These are phyloP conservation scores for Theileria luwenshuni DNA, from an alignment of 169 alveolate genomes.

Conservation along the genomic window DNA sequence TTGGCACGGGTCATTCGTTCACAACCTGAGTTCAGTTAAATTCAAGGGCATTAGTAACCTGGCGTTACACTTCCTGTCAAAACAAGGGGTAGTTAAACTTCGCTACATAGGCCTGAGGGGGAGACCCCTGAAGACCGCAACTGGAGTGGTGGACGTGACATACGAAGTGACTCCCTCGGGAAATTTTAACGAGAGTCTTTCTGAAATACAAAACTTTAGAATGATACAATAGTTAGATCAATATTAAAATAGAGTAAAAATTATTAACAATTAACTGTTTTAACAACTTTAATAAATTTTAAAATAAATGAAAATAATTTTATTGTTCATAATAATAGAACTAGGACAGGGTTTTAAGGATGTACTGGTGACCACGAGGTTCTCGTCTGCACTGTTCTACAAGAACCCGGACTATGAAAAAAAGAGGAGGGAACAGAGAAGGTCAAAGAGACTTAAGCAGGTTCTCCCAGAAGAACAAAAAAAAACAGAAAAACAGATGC, in stretches of 20 bases:
- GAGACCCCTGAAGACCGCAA: conserved; percentile 15
- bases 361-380: not conserved
- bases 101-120: conserved; percentile 69
- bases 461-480: conserved; percentile 22
- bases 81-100: conserved; percentile 15
- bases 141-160: conserved; percentile 44
- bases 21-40: conserved; percentile 36
- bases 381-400: conserved; percentile 5
- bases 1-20: conserved; percentile 64
- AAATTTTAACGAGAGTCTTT: conserved; percentile 14
- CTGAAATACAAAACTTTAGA: conserved; percentile 30
- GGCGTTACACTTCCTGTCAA: conserved; percentile 43
- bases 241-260: not conserved
- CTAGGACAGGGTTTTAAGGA: too few relatives aligned
- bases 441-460: conserved; percentile 19
- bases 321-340: too few relatives aligned
- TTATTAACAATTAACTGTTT: not conserved
- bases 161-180: conserved; percentile 63
- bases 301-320: too few relatives aligned
- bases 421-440: conserved; percentile 27
- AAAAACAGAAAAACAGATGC: conserved; percentile 2
- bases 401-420: conserved; percentile 41
- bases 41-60: conserved; percentile 42
- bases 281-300: not conserved
- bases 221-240: conserved; percentile 1